Evolutionary conservation across 352 stramenopile genomes (phyloP), one percentile per base, ranked within the genome.

Genomic region (Labyrinthula sp.): DNA sequence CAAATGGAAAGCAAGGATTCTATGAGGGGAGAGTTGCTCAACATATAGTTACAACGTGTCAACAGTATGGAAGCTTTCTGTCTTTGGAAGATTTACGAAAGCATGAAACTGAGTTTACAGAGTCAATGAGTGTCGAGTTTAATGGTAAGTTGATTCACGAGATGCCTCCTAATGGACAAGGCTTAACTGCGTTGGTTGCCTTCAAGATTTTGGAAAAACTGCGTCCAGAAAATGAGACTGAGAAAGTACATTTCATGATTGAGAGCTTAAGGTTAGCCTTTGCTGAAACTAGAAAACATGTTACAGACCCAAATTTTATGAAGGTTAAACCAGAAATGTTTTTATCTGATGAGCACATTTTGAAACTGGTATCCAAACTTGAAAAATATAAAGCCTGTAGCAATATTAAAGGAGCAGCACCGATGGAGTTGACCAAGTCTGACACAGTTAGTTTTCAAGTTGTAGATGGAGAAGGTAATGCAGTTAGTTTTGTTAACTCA

Each of bases 401-500:
- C 12, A 12, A 15, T 12, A 33, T 12, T 33, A 33, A n/a, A 33
- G 12, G 12, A 12, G 35, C 12, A 40, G 12, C 10, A 31, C 28
- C n/a, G 28, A 31, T n/a, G 28, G 28, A 30, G 77, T n/a, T n/a
- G 10, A 7, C 15, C 33, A 12, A 12, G 2, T n/a, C 71, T 46
- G 79, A 87, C 56, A 95, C 82, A 0, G 79, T 92, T 25, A 89
- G 71, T 56, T 93, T 93, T 61, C 77, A 93, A 60, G 82, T 94
- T n/a, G 72, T 95, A 5, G 87, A 97, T 52, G 59, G 60, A 4
- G 50, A 68, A 3, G 87, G 85, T 17, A 95, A 95, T 59, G 85
- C 87, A 2, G 79, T 94, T 24, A 93, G 80, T 17, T 92, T 95
- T 69, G 84, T 97, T 14, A 94, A 95, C 65, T 91, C 73, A 55